Conservation (phyloP, 176 grass and related monocot species). For the Eleusine indica region DNA sequence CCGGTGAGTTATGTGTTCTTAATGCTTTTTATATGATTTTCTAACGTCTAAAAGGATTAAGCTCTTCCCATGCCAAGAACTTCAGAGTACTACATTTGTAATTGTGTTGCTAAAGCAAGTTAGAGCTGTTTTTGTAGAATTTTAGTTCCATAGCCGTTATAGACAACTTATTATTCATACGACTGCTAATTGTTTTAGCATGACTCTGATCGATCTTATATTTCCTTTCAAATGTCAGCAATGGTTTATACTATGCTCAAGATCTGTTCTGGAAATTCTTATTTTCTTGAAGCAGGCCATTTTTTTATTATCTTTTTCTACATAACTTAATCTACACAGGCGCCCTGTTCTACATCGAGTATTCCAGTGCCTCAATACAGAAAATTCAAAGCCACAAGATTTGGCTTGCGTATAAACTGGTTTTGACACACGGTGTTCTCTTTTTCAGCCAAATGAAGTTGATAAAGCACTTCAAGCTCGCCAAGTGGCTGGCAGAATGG, state of each 20-base stretch:
- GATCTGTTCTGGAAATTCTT: slow-evolving; percentile 16
- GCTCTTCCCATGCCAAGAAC: neutral
- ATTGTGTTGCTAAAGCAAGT: neutral
- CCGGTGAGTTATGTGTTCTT: slow-evolving; percentile 50
- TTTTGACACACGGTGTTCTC: neutral
- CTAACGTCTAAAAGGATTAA: neutral
- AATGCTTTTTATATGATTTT: neutral
- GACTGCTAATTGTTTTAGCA: neutral
- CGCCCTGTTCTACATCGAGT: neutral
- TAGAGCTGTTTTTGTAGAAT: neutral
- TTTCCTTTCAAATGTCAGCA: slow-evolving; percentile 2
- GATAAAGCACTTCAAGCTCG: slow-evolving; percentile 49
- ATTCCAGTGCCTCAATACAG: neutral
- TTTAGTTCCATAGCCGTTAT: slow-evolving; percentile 3
- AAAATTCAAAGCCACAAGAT: slow-evolving; percentile 10
- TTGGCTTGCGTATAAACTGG: neutral
- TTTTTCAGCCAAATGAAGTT: slow-evolving; percentile 67
- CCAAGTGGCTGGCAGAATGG: slow-evolving; percentile 53
- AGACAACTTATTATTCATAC: slow-evolving; percentile 8
- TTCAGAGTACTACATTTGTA: slow-evolving; percentile 5
- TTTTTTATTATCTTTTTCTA: neutral
- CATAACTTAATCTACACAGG: slow-evolving; percentile 1
- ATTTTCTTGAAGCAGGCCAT: neutral
- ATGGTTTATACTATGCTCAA: neutral
- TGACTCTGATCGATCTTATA: neutral